Conservation (phyloP, 768 basidiomycete species). For the Termitomyces sp. region DNA sequence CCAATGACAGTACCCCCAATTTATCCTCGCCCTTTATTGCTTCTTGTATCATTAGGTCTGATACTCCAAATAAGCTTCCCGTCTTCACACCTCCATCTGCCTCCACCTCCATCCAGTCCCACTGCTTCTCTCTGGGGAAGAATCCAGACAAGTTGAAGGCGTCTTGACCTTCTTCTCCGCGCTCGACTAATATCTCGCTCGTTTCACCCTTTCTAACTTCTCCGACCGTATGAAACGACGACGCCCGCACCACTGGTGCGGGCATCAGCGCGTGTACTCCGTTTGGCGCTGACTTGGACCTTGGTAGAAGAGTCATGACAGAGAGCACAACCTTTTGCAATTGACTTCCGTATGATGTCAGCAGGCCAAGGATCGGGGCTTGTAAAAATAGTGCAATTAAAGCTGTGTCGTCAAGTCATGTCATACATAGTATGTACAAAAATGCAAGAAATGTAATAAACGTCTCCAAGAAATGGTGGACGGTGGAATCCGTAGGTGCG, state of each 20-base stretch:
- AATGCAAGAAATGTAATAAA: conserved; percentile 4
- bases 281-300: conserved; percentile 26
- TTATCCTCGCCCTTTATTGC: conserved; percentile 41
- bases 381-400: background rate
- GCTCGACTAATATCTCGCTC: background rate
- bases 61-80: conserved; percentile 15
- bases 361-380: background rate
- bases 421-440: background rate
- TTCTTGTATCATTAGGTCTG: conserved; percentile 23
- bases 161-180: conserved; percentile 23
- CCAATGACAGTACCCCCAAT: conserved; percentile 39
- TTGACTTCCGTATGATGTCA: conserved; percentile 11
- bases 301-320: conserved; percentile 14
- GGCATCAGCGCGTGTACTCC: conserved; percentile 13
- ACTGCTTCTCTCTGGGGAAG: conserved; percentile 37
- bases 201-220: conserved; percentile 7
- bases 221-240: conserved; percentile 16
- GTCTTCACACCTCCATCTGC: conserved; percentile 5
- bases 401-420: background rate
- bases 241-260: conserved; percentile 11
- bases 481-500: background rate
- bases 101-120: conserved; percentile 35
- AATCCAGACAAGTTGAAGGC: conserved; percentile 45
- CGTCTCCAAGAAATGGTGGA: conserved; percentile 5
- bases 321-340: background rate